phyloP scores from a whole-genome alignment of 2,329 filamentous ascomycete genomes.

The Sordariomycetes sp. region DNA sequence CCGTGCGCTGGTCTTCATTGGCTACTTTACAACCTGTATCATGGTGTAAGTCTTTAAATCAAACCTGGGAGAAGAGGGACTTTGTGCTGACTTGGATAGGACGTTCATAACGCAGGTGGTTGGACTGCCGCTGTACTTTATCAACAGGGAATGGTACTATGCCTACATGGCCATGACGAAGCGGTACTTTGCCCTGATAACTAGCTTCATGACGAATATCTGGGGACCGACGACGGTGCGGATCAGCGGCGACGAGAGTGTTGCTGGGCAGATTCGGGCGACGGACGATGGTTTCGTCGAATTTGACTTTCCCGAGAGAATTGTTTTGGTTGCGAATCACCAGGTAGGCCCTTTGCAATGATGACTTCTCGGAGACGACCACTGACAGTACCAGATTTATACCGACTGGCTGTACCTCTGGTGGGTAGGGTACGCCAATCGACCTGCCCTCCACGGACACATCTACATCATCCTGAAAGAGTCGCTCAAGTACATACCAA shows the following conservation, averaged over 20 bases:
- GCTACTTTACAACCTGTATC: constrained; percentile 43
- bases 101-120: constrained; percentile 66
- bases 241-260: constrained; percentile 75
- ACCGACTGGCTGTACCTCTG: constrained; percentile 89
- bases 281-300: constrained; percentile 64
- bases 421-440: constrained; percentile 83
- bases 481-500: constrained; percentile 70
- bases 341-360: constrained; percentile 37
- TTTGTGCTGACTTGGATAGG: constrained; percentile 23
- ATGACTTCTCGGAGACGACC: constrained; percentile 6
- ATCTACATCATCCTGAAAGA: constrained; percentile 89
- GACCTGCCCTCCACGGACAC: constrained; percentile 69
- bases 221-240: constrained; percentile 79
- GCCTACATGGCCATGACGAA: constrained; percentile 84
- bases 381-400: constrained; percentile 49
- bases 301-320: constrained; percentile 70
- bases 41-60: constrained; percentile 31
- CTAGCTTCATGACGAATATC: constrained; percentile 74
- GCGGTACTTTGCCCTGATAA: constrained; percentile 69
- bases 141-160: constrained; percentile 72
- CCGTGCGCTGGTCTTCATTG: constrained; percentile 38
- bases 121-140: constrained; percentile 65
- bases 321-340: constrained; percentile 82
- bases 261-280: constrained; percentile 63
- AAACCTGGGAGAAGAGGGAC: not conserved